Percentiles rank a stretch among this genome's conserved stretches.
These are phyloP conservation scores for Gossypium raimondii DNA, from an alignment of 345 rosid species.

Conservation along the genomic window DNA sequence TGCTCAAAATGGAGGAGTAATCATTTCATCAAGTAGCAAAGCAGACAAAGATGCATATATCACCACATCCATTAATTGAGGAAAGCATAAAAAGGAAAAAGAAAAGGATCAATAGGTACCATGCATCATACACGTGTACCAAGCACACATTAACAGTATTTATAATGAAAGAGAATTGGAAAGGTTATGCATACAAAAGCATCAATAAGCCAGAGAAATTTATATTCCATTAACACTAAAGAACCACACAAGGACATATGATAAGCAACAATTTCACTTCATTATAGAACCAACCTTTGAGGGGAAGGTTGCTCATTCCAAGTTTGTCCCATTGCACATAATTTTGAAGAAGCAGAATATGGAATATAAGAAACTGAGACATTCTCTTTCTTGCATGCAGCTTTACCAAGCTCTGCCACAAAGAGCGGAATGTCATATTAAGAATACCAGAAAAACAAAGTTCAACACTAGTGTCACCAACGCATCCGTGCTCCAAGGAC, in stretches of 20 bases:
- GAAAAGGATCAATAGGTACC: background rate
- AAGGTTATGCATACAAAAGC: background rate
- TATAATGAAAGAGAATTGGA: background rate
- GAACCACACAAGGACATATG: background rate
- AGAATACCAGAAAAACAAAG: conserved; percentile 18
- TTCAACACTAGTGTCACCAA: conserved; percentile 7
- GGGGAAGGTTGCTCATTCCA: conserved; percentile 25
- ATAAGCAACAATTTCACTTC: background rate
- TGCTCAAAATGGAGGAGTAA: background rate
- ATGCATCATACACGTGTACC: background rate
- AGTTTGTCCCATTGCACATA: conserved; percentile 19
- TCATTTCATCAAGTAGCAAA: conserved; percentile 10
- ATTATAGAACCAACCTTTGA: conserved; percentile 30
- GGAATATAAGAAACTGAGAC: conserved; percentile 20
- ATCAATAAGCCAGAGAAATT: background rate
- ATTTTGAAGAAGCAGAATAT: conserved; percentile 23
- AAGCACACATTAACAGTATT: background rate
- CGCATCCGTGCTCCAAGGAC: conserved; percentile 17
- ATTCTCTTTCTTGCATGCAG: conserved; percentile 29
- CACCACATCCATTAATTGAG: background rate
- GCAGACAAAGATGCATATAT: background rate
- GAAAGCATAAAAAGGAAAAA: background rate
- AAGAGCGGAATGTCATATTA: conserved; percentile 22
- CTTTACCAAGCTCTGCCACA: conserved; percentile 36
- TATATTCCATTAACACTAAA: background rate